These are phyloP conservation scores for Terana coerulea DNA, from an alignment of 768 basidiomycete genomes.

Conservation along the genomic window DNA sequence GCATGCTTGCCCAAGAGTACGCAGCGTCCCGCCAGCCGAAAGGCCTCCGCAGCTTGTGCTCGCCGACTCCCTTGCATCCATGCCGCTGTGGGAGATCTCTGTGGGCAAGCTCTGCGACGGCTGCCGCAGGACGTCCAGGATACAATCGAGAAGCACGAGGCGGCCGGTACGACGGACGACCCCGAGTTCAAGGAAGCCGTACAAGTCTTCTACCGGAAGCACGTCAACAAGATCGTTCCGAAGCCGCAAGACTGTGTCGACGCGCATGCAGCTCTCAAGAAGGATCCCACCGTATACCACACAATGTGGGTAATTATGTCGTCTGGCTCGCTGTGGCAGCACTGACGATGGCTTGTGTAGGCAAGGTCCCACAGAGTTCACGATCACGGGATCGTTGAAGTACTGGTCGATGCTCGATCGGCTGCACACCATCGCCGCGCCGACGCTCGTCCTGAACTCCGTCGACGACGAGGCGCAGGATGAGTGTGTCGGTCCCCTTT, in stretches of 20 bases:
- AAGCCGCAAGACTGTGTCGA: conserved; percentile 25
- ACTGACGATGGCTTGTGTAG: conserved; percentile 12
- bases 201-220: conserved; percentile 24
- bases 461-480: conserved; percentile 37
- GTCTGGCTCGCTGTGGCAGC: not conserved
- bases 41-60: conserved; percentile 32
- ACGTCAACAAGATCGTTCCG: conserved; percentile 25
- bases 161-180: conserved; percentile 24
- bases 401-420: conserved; percentile 26
- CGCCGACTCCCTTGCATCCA: conserved; percentile 24
- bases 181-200: conserved; percentile 30
- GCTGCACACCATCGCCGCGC: conserved; percentile 24
- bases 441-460: conserved; percentile 34
- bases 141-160: conserved; percentile 27
- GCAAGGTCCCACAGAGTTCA: conserved; percentile 29
- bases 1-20: conserved; percentile 40
- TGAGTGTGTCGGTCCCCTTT: conserved; percentile 30
- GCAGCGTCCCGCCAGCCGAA: conserved; percentile 24
- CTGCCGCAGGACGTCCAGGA: conserved; percentile 31
- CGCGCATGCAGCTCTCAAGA: conserved; percentile 21
- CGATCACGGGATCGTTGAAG: conserved; percentile 22
- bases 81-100: conserved; percentile 26
- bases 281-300: conserved; percentile 35
- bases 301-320: conserved; percentile 31
- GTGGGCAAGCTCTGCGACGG: conserved; percentile 20